Evolutionary conservation across 1,284 basidiomycete genomes (phyloP), one percentile per base, ranked within the genome.

Genomic region (Ganoderma lingzhi): DNA sequence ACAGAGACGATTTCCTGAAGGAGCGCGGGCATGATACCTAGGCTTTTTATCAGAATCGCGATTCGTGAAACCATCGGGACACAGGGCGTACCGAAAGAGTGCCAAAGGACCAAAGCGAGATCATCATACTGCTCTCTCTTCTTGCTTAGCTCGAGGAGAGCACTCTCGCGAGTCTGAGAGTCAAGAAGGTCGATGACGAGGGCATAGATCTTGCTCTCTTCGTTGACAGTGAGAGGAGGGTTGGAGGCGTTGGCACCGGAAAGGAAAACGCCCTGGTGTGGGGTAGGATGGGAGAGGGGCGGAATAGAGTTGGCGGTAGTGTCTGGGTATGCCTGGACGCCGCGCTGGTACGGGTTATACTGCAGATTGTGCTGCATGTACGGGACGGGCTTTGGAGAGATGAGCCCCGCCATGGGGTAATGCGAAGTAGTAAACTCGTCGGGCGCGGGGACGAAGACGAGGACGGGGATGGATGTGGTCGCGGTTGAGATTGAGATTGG

Each of bases 71-170:
- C 19, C 2, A 63, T 32, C 39, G 17, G 2, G n/a, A 35, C n/a
- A 39, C 66, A 35, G 4, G 53, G 84, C 94, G 72, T 74, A 97
- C 97, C 98, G 78, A 99, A 99, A 14, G 97, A 98, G 78, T 99
- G 97, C 98, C 98, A 99, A 6, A 99, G 87, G 15, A 99, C 96
- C 41, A 99, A 87, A 0, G 98, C 98, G 35, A 99, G 89, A 81
- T 99, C 97, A 79, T 99, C 98, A 81, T 98, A 99, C 83, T 99
- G 96, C 83, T 99, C 98, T 74, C 98, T 87, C 85, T 99, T 99
- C 88, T 99, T 99, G 85, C 96, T 98, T 75, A 99, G 86, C 84
- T 99, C 98, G 63, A 99, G 86, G 66, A 98, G 83, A 0, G 97
- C 96, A 8, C 86, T 87, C 79, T 98, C 96, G 71, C 96, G 87